A percentile compares a stretch with the other conserved stretches of the same genome.
phyloP scores from a whole-genome alignment of 1,284 basidiomycete species.

The Golubevia pallescens region DNA sequence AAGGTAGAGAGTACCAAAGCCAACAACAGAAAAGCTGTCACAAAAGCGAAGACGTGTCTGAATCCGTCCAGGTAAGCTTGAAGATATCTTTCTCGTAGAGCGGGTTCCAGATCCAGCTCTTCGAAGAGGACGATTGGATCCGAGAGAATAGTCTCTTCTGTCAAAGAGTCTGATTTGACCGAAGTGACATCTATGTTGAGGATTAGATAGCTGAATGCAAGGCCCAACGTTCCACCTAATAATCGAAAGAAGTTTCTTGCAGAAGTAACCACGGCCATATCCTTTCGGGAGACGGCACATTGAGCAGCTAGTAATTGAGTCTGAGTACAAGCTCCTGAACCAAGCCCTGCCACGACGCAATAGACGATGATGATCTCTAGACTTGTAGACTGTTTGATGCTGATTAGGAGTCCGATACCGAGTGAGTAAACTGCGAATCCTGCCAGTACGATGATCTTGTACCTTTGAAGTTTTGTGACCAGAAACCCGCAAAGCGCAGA shows the following conservation, averaged over 20 bases:
- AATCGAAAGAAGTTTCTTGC: slow-evolving; percentile 74
- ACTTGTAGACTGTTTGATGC: not conserved
- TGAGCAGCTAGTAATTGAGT: slow-evolving; percentile 71
- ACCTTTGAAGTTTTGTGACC: not conserved
- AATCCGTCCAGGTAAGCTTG: no score
- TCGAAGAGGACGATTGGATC: slow-evolving; percentile 66
- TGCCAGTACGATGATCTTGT: not conserved
- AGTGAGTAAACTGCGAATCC: not conserved
- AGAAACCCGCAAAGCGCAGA: not conserved
- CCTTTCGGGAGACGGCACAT: slow-evolving; percentile 72
- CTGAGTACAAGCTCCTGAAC: not conserved
- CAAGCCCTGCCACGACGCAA: not conserved
- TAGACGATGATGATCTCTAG: not conserved
- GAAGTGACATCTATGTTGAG: slow-evolving; percentile 21
- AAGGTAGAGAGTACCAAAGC: no score
- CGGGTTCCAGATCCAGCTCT: slow-evolving; percentile 7
- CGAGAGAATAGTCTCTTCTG: slow-evolving; percentile 70
- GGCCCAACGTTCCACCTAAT: slow-evolving; percentile 72
- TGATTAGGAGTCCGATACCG: not conserved
- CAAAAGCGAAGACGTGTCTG: no score
- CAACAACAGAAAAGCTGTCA: slow-evolving; percentile 2
- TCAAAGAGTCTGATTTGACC: slow-evolving; percentile 44
- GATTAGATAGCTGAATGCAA: slow-evolving; percentile 71
- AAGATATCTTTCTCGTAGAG: no score
- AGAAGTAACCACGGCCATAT: slow-evolving; percentile 76